A percentile compares a stretch with the other conserved stretches of the same genome.
These are phyloP conservation scores for Paramyrothecium sp. DNA, from an alignment of 2,329 filamentous ascomycete species.

Conservation along the genomic window DNA sequence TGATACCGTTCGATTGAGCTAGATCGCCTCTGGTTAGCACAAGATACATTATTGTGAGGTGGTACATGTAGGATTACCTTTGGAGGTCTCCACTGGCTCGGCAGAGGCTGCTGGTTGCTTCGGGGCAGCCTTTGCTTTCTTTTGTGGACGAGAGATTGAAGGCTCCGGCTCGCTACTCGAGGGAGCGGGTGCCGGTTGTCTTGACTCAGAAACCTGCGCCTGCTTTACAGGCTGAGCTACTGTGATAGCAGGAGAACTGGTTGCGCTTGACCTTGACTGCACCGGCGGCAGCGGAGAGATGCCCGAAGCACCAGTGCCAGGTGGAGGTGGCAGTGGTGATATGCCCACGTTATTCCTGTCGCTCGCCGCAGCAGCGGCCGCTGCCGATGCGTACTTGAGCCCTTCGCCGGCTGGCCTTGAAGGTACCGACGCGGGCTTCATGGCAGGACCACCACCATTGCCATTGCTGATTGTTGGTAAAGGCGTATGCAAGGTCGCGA, in stretches of 20 bases:
- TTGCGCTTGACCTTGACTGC: conserved; percentile 53
- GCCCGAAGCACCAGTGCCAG: conserved; percentile 51
- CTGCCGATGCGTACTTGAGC: conserved; percentile 94
- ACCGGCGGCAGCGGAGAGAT: conserved; percentile 48
- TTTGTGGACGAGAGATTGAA: conserved; percentile 28
- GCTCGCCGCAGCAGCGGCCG: conserved; percentile 86
- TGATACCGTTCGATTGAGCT: conserved; percentile 47
- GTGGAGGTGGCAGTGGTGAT: conserved; percentile 87
- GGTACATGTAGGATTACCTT: no score
- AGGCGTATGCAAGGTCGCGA: conserved; percentile 84
- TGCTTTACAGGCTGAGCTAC: conserved; percentile 45
- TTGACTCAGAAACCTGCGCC: conserved; percentile 26
- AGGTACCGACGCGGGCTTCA: conserved; percentile 92
- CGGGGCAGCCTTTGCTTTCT: conserved; percentile 40
- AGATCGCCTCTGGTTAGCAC: conserved; percentile 19
- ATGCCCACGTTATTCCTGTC: conserved; percentile 90
- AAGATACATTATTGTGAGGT: no score
- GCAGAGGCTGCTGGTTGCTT: conserved; percentile 38
- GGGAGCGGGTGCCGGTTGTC: conserved; percentile 25
- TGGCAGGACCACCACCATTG: conserved; percentile 54
- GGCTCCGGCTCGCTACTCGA: conserved; percentile 20
- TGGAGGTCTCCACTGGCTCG: conserved; percentile 42
- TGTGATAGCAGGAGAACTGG: conserved; percentile 51
- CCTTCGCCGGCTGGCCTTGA: conserved; percentile 83
- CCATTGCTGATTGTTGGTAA: conserved; percentile 61